Evolutionary conservation across 768 basidiomycete species (phyloP), one percentile per base, ranked within the genome.

Genomic region (Punctularia strigosozonata): DNA sequence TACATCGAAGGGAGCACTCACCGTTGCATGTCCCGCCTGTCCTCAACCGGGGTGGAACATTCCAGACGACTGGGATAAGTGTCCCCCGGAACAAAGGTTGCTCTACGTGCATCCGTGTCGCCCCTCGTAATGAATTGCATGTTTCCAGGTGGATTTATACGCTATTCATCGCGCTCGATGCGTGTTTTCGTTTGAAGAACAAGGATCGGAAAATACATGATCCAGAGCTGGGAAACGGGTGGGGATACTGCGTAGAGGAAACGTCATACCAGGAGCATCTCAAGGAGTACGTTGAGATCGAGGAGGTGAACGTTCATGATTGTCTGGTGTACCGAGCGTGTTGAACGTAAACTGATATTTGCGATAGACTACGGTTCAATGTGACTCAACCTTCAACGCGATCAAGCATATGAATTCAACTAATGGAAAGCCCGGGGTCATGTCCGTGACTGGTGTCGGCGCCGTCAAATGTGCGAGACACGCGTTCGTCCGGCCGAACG

Each of bases 151-250:
- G 43, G 33, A 30, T 60, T 0, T 51, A 62, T 42, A 37, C 43
- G 8, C 42, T 58, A 1, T 54, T 59, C 35, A 20, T 48, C 14
- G 49, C 50, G 3, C 46, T 59, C 8, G 58, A 61, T 35, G 57
- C 59, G 15, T 58, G 55, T 37, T 66, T 63, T 36, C 46, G 50
- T 1, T 42, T 63, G 4, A 46, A 46, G 25, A 22, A 19, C 4
- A 63, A 58, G 31, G 48, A 55, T 2, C 49, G 49, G 34, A 14
- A 36, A 6, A 12, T 38, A 12, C 7, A 25, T 10, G 44, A 45
- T 21, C 6, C 26, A 4, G 22, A 42, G 31, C 33, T 48, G 6
- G 33, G 30, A 4, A 26, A 31, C 15, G 42, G 47, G 10, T 48
- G 47, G 47, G 12, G 37, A 13, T 48, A 48, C 31, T 48, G 48